Evolutionary conservation across 129 eudicot species (phyloP).

Genomic region (Centaurea solstitialis): DNA sequence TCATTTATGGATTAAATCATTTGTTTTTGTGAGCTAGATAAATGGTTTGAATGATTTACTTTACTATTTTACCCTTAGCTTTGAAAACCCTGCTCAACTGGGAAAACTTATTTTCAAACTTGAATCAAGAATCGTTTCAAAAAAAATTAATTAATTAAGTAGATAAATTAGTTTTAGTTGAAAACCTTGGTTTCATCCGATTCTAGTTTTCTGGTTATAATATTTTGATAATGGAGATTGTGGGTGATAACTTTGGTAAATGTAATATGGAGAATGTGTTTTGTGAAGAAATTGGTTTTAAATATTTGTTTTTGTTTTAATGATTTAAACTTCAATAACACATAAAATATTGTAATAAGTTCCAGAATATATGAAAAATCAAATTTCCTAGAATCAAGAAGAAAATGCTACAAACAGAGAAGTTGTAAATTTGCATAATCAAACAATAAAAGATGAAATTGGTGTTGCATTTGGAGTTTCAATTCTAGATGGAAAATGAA

Average conservation of each 20-base stretch:
- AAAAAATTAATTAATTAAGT: too few relatives aligned
- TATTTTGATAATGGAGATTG: not conserved
- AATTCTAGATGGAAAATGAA: too few relatives aligned
- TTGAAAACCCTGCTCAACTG: too few relatives aligned
- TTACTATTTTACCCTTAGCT: not conserved
- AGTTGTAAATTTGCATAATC: not conserved
- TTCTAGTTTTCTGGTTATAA: not conserved
- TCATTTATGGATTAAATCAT: not conserved
- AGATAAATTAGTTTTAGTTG: not conserved
- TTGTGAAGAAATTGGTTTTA: not conserved
- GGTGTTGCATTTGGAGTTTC: too few relatives aligned
- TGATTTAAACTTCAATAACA: not conserved
- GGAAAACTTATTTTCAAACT: too few relatives aligned
- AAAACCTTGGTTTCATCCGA: not conserved
- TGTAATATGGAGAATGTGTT: not conserved
- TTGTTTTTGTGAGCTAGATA: too few relatives aligned
- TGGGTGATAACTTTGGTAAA: not conserved
- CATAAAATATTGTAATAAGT: too few relatives aligned
- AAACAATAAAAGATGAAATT: too few relatives aligned
- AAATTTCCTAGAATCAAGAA: not conserved
- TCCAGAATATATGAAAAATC: too few relatives aligned
- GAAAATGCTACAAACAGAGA: not conserved
- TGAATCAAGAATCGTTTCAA: not conserved
- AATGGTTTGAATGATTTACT: not conserved
- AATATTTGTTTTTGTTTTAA: too few relatives aligned